Percentiles rank a stretch among this genome's conserved stretches.
phyloP scores from a whole-genome alignment of 2,329 filamentous ascomycete species.

The Sarocladium brachiariae region DNA sequence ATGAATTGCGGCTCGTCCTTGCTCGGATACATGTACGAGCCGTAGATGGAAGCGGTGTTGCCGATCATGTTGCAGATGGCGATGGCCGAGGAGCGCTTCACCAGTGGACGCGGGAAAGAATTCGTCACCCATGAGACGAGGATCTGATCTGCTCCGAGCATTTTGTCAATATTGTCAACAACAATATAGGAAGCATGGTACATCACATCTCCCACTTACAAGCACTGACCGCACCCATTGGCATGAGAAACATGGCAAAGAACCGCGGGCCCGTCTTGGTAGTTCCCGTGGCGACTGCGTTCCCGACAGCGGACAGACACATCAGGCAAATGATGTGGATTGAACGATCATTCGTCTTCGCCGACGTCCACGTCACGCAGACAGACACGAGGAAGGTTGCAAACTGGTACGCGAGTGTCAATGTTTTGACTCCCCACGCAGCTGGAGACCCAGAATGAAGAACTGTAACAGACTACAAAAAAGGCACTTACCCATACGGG shows the following conservation, averaged over 20 bases:
- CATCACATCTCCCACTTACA: conserved; percentile 22
- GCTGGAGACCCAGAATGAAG: neutral
- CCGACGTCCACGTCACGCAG: conserved; percentile 47
- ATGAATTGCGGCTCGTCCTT: conserved; percentile 37
- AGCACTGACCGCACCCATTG: conserved; percentile 43
- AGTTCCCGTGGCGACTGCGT: conserved; percentile 47
- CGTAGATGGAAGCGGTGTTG: conserved; percentile 46
- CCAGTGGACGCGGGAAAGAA: conserved; percentile 63
- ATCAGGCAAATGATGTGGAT: conserved; percentile 49
- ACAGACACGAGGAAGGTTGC: conserved; percentile 47
- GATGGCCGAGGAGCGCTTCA: conserved; percentile 58
- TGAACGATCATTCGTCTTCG: conserved; percentile 46
- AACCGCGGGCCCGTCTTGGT: conserved; percentile 45
- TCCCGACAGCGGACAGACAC: conserved; percentile 44
- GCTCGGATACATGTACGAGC: conserved; percentile 39
- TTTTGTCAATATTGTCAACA: no score
- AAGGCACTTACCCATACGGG: conserved; percentile 42
- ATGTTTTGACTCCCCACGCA: no score
- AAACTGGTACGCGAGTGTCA: conserved; percentile 23
- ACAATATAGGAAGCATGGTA: neutral
- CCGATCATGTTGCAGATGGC: conserved; percentile 62
- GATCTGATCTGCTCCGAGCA: conserved; percentile 39
- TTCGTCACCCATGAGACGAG: conserved; percentile 65
- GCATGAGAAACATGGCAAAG: conserved; percentile 58
- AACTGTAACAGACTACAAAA: neutral